These are phyloP conservation scores for Nicotiana undulata DNA, from an alignment of 257 asterid species.

Conservation along the genomic window DNA sequence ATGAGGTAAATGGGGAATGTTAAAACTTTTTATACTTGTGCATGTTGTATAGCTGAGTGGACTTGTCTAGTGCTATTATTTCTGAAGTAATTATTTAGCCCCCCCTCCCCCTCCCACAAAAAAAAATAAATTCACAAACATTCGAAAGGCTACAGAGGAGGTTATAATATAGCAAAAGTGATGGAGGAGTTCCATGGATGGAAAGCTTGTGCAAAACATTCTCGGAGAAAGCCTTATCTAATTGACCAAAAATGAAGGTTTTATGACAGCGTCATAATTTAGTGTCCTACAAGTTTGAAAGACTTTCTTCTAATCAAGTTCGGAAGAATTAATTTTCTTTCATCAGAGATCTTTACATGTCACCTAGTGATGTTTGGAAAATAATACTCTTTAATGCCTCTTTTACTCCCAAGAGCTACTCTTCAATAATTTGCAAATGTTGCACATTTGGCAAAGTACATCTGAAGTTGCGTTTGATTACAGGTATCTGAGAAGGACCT, in stretches of 20 bases:
- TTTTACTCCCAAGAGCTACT: neutral
- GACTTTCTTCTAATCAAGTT: neutral
- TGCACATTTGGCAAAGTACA: neutral
- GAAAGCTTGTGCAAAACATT: neutral
- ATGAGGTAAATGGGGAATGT: constrained; percentile 40
- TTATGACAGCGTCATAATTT: neutral
- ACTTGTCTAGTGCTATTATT: neutral
- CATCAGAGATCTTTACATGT: neutral
- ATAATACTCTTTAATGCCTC: neutral
- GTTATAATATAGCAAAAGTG: neutral
- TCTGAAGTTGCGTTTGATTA: neutral
- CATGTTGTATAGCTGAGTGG: neutral
- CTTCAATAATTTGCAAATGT: neutral
- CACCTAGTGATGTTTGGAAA: neutral
- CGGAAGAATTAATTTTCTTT: neutral
- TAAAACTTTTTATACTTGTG: neutral
- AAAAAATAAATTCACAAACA: neutral
- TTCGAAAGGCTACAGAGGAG: neutral
- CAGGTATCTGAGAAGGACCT: constrained; percentile 66
- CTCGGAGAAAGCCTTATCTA: neutral
- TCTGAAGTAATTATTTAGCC: neutral
- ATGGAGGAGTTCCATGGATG: neutral
- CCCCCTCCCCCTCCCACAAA: neutral
- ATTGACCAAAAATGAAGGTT: neutral
- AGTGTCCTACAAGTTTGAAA: neutral